A percentile compares a stretch with the other conserved stretches of the same genome.
phyloP scores from a whole-genome alignment of 805 yeast species.

The Isabelozyma pseudorhagii region DNA sequence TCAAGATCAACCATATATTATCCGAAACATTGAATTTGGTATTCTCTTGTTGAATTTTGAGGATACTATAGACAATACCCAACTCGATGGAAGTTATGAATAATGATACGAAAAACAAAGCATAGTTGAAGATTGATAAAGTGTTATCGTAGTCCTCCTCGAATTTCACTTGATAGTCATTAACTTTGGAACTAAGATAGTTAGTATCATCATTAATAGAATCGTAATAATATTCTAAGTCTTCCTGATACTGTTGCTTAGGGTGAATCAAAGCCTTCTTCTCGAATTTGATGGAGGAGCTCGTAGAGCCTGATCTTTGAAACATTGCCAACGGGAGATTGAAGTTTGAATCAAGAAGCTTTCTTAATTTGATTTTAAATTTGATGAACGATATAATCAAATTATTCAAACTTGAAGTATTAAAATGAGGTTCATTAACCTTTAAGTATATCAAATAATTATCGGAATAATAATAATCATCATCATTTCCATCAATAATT shows the following conservation, averaged over 20 bases:
- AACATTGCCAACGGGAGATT: slow-evolving; percentile 1
- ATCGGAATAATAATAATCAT: slow-evolving; percentile 2
- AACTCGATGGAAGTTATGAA: slow-evolving; percentile 38
- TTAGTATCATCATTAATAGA: slow-evolving; percentile 33
- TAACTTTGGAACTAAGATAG: slow-evolving; percentile 15
- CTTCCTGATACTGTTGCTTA: background rate
- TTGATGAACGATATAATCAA: slow-evolving; percentile 19
- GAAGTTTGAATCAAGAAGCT: background rate
- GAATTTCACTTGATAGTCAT: slow-evolving; percentile 11
- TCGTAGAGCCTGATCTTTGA: background rate
- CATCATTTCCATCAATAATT: slow-evolving; percentile 1
- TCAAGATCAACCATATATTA: slow-evolving; percentile 29
- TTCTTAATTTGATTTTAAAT: slow-evolving; percentile 14
- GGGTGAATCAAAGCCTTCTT: background rate
- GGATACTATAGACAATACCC: slow-evolving; percentile 35
- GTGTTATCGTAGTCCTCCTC: slow-evolving; percentile 34
- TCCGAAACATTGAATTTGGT: slow-evolving; percentile 22
- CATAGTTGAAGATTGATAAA: slow-evolving; percentile 33
- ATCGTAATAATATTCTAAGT: slow-evolving; percentile 19
- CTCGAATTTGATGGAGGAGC: background rate
- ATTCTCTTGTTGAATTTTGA: slow-evolving; percentile 17
- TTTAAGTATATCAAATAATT: slow-evolving; percentile 20
- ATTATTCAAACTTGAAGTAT: slow-evolving; percentile 12
- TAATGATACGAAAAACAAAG: slow-evolving; percentile 30
- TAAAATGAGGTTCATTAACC: slow-evolving; percentile 14